A percentile compares a stretch with the other conserved stretches of the same genome.
These are phyloP conservation scores for Thielaviopsis cerberus DNA, from an alignment of 2,329 filamentous ascomycete species.

Conservation along the genomic window DNA sequence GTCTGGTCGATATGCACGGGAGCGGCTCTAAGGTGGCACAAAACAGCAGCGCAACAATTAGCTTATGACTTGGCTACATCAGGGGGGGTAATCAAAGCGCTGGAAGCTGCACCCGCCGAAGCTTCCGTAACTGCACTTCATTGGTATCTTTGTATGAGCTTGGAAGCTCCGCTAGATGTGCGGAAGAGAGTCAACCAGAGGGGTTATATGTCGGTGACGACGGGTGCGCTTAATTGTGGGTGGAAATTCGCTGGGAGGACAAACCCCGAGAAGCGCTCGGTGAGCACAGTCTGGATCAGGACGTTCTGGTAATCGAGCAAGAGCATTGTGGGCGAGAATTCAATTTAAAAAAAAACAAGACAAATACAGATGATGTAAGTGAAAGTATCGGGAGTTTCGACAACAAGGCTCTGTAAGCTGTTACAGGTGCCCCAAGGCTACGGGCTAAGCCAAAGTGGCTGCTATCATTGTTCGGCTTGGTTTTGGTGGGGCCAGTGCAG, in stretches of 20 bases:
- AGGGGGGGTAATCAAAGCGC: neutral
- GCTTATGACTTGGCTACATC: neutral
- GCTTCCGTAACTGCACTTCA: neutral
- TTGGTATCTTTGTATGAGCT: neutral
- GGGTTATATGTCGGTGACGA: slow-evolving; percentile 8
- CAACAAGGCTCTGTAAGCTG: slow-evolving; percentile 6
- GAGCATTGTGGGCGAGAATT: slow-evolving; percentile 41
- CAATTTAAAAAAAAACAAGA: neutral
- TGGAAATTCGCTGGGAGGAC: slow-evolving; percentile 17
- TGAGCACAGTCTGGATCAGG: slow-evolving; percentile 87
- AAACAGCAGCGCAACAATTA: neutral
- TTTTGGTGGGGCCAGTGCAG: slow-evolving; percentile 9
- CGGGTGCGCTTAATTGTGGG: slow-evolving; percentile 1
- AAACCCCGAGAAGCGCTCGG: slow-evolving; percentile 79
- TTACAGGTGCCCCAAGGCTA: slow-evolving; percentile 4
- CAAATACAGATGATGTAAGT: neutral
- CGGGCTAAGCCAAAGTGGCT: slow-evolving; percentile 6
- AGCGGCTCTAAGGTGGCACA: slow-evolving; percentile 36
- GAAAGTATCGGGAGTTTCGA: neutral
- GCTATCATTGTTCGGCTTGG: neutral
- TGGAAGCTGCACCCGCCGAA: neutral
- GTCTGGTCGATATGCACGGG: slow-evolving; percentile 90
- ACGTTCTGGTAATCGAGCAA: slow-evolving; percentile 98
- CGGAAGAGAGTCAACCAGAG: neutral
- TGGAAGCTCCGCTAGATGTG: slow-evolving; percentile 11